Evolutionary conservation across 164 flowering plant species (phyloP), one percentile per base, ranked within the genome.

Genomic region (Tetrastigma voinierianum): DNA sequence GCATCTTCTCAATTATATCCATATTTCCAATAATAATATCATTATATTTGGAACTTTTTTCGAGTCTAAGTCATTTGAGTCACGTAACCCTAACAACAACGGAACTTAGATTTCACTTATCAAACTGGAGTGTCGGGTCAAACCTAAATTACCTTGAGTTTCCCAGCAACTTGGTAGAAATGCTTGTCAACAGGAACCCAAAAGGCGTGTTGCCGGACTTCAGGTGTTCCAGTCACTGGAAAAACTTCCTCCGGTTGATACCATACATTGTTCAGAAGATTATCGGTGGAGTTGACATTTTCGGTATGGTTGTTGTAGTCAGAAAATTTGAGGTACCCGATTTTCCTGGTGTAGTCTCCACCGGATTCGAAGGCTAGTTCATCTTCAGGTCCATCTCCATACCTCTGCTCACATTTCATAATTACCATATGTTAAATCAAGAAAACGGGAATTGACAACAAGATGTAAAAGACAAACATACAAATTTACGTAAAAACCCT

Each of bases 221-320:
- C 97, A 19, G 94, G 91, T 44, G 47, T 66, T 46, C 91, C 92
- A 55, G 78, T 51, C 1, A 78, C 68, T 1, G 87, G 90, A 65
- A 86, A 91, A 1, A 89, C 72, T 52, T 89, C 91, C 72, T 91
- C 95, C 0, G 91, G 87, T 64, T 91, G 97, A 62, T 74, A 86
- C 97, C 97, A 89, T 0, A 87, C 81, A 65, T 69, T 82, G 75
- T 89, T 91, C n/a, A 89, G 70, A 24, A 81, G 69, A 64, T 89
- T 89, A 3, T 75, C 78, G 0, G 51, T 16, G 2, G 69, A 21
- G 4, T 53, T 68, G 5, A 12, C 49, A 10, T 17, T 18, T 44
- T 32, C 25, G 10, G 49, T 67, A 3, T 2, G 44, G 14, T 67
- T 78, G 61, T 51, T 76, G 66, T 69, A 87, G 32, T 81, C 59